phyloP scores from a whole-genome alignment of 352 stramenopile genomes.

The Phytopythium delawarense region DNA sequence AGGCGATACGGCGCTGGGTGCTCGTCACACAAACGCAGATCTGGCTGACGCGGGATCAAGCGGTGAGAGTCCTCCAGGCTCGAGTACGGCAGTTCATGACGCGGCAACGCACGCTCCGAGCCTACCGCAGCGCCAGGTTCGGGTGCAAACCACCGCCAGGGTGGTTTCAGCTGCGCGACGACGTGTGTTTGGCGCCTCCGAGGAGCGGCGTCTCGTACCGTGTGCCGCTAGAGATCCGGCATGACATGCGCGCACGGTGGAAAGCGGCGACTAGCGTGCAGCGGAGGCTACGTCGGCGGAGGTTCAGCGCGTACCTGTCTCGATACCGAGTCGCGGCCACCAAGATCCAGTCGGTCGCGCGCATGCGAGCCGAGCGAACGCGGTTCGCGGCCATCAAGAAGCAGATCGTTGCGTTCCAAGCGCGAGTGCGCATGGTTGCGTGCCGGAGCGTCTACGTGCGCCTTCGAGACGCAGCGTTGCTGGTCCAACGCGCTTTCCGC shows the following conservation, averaged over 20 bases:
- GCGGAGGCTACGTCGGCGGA: slow-evolving; percentile 40
- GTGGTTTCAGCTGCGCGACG: slow-evolving; percentile 29
- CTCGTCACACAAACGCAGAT: slow-evolving; percentile 47
- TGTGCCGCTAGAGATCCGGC: slow-evolving; percentile 47
- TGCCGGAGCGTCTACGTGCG: slow-evolving; percentile 35
- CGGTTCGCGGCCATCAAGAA: slow-evolving; percentile 25
- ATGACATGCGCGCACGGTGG: slow-evolving; percentile 60
- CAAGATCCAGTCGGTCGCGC: slow-evolving; percentile 54
- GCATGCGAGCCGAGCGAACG: slow-evolving; percentile 37
- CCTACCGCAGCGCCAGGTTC: slow-evolving; percentile 43
- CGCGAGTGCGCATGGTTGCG: slow-evolving; percentile 43
- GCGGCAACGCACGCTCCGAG: slow-evolving; percentile 28
- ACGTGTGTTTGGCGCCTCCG: slow-evolving; percentile 51
- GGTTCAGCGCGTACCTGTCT: slow-evolving; percentile 47
- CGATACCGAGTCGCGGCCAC: slow-evolving; percentile 49
- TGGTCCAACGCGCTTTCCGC: slow-evolving; percentile 62
- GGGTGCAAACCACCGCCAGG: neutral
- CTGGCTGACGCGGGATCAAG: slow-evolving; percentile 51
- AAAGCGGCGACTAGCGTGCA: slow-evolving; percentile 51
- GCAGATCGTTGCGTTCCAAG: slow-evolving; percentile 55
- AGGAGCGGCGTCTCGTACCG: slow-evolving; percentile 32
- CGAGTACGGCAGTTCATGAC: slow-evolving; percentile 39
- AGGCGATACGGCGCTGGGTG: slow-evolving; percentile 57
- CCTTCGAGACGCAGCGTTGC: slow-evolving; percentile 36
- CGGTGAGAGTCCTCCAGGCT: slow-evolving; percentile 46